These are phyloP conservation scores for Solanum megistacrolobum DNA, from an alignment of 257 asterid species.

Conservation along the genomic window DNA sequence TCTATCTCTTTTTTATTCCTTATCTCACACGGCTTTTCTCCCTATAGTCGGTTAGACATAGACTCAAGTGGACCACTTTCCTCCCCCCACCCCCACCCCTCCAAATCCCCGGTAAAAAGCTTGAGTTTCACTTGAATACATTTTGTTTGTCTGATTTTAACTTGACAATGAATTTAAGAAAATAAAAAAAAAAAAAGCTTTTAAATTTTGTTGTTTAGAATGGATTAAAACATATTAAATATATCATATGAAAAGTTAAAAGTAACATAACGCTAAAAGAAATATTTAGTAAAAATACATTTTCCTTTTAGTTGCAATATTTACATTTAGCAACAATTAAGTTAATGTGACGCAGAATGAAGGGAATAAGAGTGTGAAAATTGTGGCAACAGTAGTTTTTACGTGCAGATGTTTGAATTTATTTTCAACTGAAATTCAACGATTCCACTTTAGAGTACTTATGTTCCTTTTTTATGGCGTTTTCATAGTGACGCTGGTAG, in stretches of 20 bases:
- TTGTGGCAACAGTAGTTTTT: not conserved
- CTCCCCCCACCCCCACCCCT: not conserved
- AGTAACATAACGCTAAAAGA: too few species aligned
- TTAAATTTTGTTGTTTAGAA: too few species aligned
- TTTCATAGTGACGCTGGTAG: not conserved
- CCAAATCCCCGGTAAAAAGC: not conserved
- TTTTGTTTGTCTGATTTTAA: not conserved
- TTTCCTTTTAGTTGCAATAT: too few species aligned
- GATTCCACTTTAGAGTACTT: not conserved
- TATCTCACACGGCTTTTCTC: constrained; percentile 50
- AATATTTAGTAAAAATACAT: too few species aligned
- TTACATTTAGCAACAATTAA: too few species aligned
- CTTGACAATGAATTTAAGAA: too few species aligned
- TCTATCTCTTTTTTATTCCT: constrained; percentile 24
- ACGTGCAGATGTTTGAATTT: not conserved
- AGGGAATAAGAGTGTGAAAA: not conserved
- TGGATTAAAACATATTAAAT: too few species aligned
- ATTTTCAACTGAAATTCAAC: not conserved
- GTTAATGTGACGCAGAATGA: not conserved
- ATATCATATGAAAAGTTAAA: too few species aligned
- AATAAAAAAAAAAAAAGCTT: too few species aligned
- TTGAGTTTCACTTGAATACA: not conserved
- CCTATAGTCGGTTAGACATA: constrained; percentile 67
- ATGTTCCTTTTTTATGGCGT: not conserved
- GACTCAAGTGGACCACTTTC: constrained; percentile 74